Evolutionary conservation across 2,329 filamentous ascomycete genomes (phyloP).

Genomic region (Sordariomycetes sp.): DNA sequence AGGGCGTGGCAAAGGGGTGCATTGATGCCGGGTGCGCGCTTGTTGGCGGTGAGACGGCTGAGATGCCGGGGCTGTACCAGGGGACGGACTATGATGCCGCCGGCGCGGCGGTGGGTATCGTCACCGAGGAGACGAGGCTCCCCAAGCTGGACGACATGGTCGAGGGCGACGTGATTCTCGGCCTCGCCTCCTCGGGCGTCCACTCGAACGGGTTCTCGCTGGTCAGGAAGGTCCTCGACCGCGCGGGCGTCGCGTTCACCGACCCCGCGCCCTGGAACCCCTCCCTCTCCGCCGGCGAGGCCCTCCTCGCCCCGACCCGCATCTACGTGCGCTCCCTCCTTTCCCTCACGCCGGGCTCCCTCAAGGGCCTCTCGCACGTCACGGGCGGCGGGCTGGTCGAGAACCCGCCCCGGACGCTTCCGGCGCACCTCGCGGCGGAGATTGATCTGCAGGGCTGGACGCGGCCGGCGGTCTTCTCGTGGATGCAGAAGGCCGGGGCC

Average conservation of each 20-base stretch:
- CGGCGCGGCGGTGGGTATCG: constrained; percentile 78
- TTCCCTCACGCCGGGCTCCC: constrained; percentile 44
- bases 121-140: constrained; percentile 55
- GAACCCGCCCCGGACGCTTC: constrained; percentile 91
- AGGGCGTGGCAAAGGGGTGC: constrained; percentile 82
- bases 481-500: constrained; percentile 65
- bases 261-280: constrained; percentile 65
- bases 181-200: constrained; percentile 71
- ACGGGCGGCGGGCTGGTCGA: constrained; percentile 87
- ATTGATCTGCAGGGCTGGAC: constrained; percentile 68
- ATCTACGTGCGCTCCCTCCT: constrained; percentile 87
- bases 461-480: constrained; percentile 68
- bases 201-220: constrained; percentile 98
- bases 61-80: constrained; percentile 94
- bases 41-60: constrained; percentile 93
- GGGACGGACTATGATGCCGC: constrained; percentile 86
- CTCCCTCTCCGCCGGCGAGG: constrained; percentile 52
- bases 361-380: constrained; percentile 95
- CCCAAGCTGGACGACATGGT: constrained; percentile 66
- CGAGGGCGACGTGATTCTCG: constrained; percentile 73
- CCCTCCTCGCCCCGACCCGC: constrained; percentile 75
- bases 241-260: constrained; percentile 56
- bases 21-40: constrained; percentile 74
- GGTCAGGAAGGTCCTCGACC: constrained; percentile 69
- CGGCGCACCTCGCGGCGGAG: constrained; percentile 61